Evolutionary conservation across 441 rosid genomes (phyloP).

Genomic region (Pelargonium cotyledonis): DNA sequence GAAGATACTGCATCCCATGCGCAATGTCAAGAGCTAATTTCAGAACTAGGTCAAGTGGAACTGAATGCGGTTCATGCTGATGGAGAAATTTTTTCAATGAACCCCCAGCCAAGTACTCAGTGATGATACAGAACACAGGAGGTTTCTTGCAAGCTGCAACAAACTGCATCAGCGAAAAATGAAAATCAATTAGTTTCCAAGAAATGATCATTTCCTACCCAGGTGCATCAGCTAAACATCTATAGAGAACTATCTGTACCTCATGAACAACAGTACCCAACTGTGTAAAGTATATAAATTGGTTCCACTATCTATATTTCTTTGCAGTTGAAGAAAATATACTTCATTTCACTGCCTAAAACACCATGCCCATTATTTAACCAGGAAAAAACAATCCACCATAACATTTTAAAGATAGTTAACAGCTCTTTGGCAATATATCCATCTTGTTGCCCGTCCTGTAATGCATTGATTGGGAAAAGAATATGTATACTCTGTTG

Average conservation of each 20-base stretch:
- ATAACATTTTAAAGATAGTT: slow-evolving; percentile 5
- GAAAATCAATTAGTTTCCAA: slow-evolving; percentile 7
- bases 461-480: too few species aligned
- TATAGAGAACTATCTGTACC: background rate
- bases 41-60: slow-evolving; percentile 52
- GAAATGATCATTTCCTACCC: slow-evolving; percentile 5
- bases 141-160: slow-evolving; percentile 77
- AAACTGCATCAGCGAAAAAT: slow-evolving; percentile 42
- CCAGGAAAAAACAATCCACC: background rate
- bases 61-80: slow-evolving; percentile 63
- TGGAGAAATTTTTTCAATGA: slow-evolving; percentile 63
- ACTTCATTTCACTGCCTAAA: background rate
- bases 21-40: slow-evolving; percentile 67
- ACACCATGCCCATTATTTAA: background rate
- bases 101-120: slow-evolving; percentile 67
- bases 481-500: too few species aligned
- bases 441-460: background rate
- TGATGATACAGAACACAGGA: slow-evolving; percentile 72
- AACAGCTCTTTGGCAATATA: slow-evolving; percentile 6
- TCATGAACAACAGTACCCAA: slow-evolving; percentile 2
- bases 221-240: background rate
- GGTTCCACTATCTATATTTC: background rate
- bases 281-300: background rate
- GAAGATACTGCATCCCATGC: slow-evolving; percentile 68
- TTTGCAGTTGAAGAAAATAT: too few species aligned